A percentile compares a stretch with the other conserved stretches of the same genome.
Evolutionary conservation across 768 basidiomycete species (phyloP).

Genomic region (Cystobasidium onofrii): DNA sequence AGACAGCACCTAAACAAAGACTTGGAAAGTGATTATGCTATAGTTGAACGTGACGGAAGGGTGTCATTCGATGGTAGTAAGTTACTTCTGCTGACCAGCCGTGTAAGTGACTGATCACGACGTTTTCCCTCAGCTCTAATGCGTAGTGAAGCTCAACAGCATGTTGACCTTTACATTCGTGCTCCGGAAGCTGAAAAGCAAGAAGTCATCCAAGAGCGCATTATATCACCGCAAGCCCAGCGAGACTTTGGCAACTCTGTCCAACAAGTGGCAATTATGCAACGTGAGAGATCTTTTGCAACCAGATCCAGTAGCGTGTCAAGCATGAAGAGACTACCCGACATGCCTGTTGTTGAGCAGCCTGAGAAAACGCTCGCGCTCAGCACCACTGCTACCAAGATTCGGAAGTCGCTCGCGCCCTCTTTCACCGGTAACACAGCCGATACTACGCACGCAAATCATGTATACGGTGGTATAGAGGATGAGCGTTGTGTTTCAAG

Average conservation of each 20-base stretch:
- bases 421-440: background rate
- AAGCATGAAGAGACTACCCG: background rate
- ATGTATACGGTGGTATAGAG: background rate
- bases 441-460: background rate
- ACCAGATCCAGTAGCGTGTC: slow-evolving; percentile 4
- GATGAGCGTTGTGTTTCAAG: slow-evolving; percentile 9
- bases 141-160: background rate
- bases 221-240: slow-evolving; percentile 22
- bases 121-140: background rate
- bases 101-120: no score
- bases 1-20: background rate
- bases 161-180: slow-evolving; percentile 9
- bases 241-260: slow-evolving; percentile 1
- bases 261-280: background rate
- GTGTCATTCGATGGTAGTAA: slow-evolving; percentile 16
- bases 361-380: background rate
- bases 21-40: slow-evolving; percentile 14
- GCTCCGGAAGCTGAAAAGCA: background rate
- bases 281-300: background rate
- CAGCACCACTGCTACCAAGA: background rate
- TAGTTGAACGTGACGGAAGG: slow-evolving; percentile 19
- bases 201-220: slow-evolving; percentile 30
- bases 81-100: background rate
- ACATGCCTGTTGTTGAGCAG: background rate
- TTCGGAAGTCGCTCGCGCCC: slow-evolving; percentile 5